Percentiles rank a stretch among this genome's conserved stretches.
phyloP scores from a whole-genome alignment of 257 asterid species.

The Thymus quinquecostatus region DNA sequence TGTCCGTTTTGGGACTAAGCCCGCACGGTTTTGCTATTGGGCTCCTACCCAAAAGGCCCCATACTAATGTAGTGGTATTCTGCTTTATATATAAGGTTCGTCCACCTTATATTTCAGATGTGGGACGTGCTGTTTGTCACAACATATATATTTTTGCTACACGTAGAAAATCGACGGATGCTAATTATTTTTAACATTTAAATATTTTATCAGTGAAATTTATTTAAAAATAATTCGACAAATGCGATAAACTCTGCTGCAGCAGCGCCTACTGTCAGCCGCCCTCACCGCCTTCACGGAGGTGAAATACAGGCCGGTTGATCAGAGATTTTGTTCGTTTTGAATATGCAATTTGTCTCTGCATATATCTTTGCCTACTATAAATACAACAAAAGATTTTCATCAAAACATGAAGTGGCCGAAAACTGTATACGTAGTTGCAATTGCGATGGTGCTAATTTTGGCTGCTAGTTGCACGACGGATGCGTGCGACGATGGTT shows the following conservation, averaged over 20 bases:
- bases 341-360: not conserved
- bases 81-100: too few species aligned
- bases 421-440: not conserved
- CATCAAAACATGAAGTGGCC: not conserved
- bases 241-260: not conserved
- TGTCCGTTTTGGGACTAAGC: too few species aligned
- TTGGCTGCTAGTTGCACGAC: not conserved
- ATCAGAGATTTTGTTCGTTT: not conserved
- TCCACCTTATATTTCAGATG: too few species aligned
- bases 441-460: not conserved
- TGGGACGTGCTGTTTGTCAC: too few species aligned
- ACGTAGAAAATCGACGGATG: too few species aligned
- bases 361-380: not conserved
- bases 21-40: too few species aligned
- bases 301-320: not conserved
- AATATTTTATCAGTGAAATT: not conserved
- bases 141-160: too few species aligned
- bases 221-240: not conserved
- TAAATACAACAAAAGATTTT: not conserved
- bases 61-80: too few species aligned
- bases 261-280: not conserved
- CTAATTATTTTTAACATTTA: too few species aligned
- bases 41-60: too few species aligned
- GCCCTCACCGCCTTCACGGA: not conserved
- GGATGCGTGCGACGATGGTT: not conserved